Evolutionary conservation across 2,329 filamentous ascomycete species (phyloP), one percentile per base, ranked within the genome.

Genomic region (Lachnellula arida): DNA sequence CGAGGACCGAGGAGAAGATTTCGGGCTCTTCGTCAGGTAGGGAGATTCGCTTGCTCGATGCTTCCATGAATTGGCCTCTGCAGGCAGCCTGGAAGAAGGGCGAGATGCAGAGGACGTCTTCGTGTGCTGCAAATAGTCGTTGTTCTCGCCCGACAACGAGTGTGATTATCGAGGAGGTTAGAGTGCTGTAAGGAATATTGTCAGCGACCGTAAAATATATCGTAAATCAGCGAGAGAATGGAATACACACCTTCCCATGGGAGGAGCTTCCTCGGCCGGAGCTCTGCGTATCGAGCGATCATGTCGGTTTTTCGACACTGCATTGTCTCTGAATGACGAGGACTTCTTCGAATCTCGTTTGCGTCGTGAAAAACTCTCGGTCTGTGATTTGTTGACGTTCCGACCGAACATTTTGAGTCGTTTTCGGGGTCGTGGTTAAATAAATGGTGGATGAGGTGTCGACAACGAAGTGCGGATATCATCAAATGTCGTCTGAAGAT

Each of bases 81-180:
- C 91, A 82, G 66, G 84, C 81, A 68, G 82, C 79, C 66, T 84
- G 81, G 74, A 97, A 95, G 75, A 89, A 95, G 64, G 91, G 87
- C 71, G 91, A 93, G 74, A 89, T 84, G 70, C 83, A 84, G 63
- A 97, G 84, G 68, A 96, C 87, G 75, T 96, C 89, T 80, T 97
- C 90, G 75, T 97, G 92, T 70, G 91, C 92, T 67, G 92, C 92
- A 80, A 97, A 97, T 73, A 96, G 81, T 68, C 92, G 88, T 72
- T 88, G 87, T 69, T 96, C 91, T 67, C 77, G 78, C 66, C 92
- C 92, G 70, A 97, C 86, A 65, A 88, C 85, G 66, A 97, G 79
- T 58, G 91, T 96, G 74, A 96, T 81, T 74, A 96, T 95, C 69
- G 91, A 88, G 60, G 83, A 84, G 61, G 79, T 69, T 49, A 71